A percentile compares a stretch with the other conserved stretches of the same genome.
Evolutionary conservation across 371 early-diverging fungal species (phyloP).

Genomic region (Mucor ambiguus): DNA sequence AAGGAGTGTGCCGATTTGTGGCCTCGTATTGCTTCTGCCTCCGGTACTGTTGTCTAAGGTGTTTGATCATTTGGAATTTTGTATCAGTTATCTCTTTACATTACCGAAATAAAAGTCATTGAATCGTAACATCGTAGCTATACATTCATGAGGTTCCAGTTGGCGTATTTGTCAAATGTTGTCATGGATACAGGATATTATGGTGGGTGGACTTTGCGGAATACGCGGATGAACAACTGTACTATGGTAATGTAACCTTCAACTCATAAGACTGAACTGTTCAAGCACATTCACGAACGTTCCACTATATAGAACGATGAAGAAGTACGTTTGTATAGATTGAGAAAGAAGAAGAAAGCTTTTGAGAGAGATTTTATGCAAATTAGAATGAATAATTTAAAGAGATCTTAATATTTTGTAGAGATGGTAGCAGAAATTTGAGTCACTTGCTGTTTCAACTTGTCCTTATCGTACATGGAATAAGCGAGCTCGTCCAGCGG

Average conservation of each 20-base stretch:
- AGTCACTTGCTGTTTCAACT: constrained; percentile 18
- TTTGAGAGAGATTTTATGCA: background rate
- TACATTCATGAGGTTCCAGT: background rate
- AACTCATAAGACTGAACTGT: no score
- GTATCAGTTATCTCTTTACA: background rate
- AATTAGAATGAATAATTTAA: background rate
- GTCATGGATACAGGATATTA: no score
- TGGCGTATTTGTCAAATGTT: no score
- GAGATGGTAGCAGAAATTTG: constrained; percentile 6
- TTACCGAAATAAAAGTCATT: constrained; percentile 7
- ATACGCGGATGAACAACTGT: no score
- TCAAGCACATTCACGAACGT: no score
- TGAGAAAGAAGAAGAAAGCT: background rate
- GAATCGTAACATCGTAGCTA: background rate
- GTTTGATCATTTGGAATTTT: background rate
- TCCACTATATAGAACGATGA: no score
- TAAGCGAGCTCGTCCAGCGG: constrained; percentile 51
- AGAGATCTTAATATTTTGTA: background rate
- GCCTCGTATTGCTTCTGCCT: constrained; percentile 99
- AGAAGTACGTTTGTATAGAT: no score
- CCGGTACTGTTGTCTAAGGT: constrained; percentile 84
- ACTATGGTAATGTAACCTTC: no score
- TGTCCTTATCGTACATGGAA: constrained; percentile 45
- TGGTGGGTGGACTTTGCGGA: no score
- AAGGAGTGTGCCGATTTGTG: constrained; percentile 99